Evolutionary conservation across 768 basidiomycete genomes (phyloP).

Genomic region (Lactarius evosmus): DNA sequence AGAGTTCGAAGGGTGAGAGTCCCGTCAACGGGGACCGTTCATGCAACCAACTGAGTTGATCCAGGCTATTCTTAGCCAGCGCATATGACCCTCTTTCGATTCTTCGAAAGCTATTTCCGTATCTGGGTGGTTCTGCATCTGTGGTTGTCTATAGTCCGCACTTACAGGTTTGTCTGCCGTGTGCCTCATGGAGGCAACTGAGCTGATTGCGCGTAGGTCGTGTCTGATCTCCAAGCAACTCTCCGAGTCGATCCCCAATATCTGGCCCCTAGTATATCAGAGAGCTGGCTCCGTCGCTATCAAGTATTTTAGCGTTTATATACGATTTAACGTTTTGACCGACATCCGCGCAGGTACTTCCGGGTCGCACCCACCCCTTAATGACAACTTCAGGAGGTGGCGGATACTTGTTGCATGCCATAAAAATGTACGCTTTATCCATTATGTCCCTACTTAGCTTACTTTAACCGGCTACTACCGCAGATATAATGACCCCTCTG

Average conservation of each 20-base stretch:
- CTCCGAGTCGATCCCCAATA: slow-evolving; percentile 64
- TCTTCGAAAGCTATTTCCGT: slow-evolving; percentile 66
- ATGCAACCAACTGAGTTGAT: background rate
- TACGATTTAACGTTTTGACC: background rate
- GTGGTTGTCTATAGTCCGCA: slow-evolving; percentile 86
- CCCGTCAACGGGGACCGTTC: background rate
- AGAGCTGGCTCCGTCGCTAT: slow-evolving; percentile 85
- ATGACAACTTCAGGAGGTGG: slow-evolving; percentile 91
- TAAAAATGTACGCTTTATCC: slow-evolving; percentile 67
- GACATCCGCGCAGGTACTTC: slow-evolving; percentile 55
- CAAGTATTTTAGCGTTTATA: slow-evolving; percentile 48
- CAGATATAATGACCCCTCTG: slow-evolving; percentile 58
- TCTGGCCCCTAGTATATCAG: slow-evolving; percentile 76
- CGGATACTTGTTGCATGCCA: slow-evolving; percentile 80
- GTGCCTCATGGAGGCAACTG: slow-evolving; percentile 2
- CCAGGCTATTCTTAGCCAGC: slow-evolving; percentile 73
- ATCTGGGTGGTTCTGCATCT: slow-evolving; percentile 79
- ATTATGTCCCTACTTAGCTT: background rate
- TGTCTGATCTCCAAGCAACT: slow-evolving; percentile 73
- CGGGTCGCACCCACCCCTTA: slow-evolving; percentile 91
- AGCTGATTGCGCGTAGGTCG: slow-evolving; percentile 43
- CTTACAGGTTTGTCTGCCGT: slow-evolving; percentile 52
- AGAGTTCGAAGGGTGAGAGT: slow-evolving; percentile 79
- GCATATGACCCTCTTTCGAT: slow-evolving; percentile 85
- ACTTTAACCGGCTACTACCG: background rate